These are phyloP conservation scores for Taphrina populina DNA, from an alignment of 1,139 yeast species.

Conservation along the genomic window DNA sequence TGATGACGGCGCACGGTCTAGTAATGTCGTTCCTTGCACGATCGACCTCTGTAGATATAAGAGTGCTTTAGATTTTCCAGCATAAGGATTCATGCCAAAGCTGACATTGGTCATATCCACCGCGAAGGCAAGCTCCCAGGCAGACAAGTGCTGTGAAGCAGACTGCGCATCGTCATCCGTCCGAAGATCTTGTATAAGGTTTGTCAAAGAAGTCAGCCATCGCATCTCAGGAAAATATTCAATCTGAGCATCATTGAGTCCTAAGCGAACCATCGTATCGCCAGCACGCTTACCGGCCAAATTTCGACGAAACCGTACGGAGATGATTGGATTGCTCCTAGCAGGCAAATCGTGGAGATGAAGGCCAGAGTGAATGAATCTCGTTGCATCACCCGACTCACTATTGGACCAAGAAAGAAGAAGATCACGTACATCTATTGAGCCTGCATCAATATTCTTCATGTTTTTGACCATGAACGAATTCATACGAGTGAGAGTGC, in stretches of 20 bases:
- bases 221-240: constrained; percentile 21
- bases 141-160: too few relatives aligned
- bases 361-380: neutral
- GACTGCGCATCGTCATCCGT: too few relatives aligned
- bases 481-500: too few relatives aligned
- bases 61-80: constrained; percentile 9
- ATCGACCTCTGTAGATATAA: constrained; percentile 12
- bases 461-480: constrained; percentile 1
- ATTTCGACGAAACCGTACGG: constrained; percentile 15
- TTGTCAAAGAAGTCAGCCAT: constrained; percentile 12
- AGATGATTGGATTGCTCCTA: constrained; percentile 8
- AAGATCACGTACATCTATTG: constrained; percentile 1
- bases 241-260: constrained; percentile 2
- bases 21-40: neutral
- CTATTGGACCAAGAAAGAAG: too few relatives aligned
- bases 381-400: neutral
- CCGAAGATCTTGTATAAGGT: too few relatives aligned
- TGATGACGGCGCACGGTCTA: neutral
- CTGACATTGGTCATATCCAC: constrained; percentile 12
- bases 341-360: neutral
- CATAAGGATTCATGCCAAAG: constrained; percentile 14
- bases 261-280: constrained; percentile 3
- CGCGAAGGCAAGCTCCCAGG: too few relatives aligned
- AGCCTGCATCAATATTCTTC: constrained; percentile 14
- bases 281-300: neutral